Conservation (phyloP, 805 yeast species). For the Dipodascus albidus region DNA sequence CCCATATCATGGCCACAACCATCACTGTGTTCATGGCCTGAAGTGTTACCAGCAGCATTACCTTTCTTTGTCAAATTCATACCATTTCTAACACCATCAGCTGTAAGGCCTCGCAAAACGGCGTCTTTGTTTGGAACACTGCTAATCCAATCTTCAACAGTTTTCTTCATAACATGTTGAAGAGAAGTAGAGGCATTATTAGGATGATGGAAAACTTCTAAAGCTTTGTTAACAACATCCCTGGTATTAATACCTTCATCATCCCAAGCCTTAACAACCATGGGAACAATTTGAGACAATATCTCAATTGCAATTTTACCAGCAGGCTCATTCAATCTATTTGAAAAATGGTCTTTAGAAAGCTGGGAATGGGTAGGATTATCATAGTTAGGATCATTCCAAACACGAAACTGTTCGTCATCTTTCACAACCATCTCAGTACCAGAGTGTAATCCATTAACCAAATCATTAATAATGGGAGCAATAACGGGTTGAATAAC, state of each 20-base stretch:
- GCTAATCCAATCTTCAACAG: conserved; percentile 11
- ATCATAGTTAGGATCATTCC: conserved; percentile 14
- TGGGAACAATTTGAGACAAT: conserved; percentile 11
- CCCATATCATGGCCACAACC: conserved; percentile 1
- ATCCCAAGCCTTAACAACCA: conserved; percentile 14
- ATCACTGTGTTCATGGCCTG: neutral
- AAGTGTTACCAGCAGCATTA: conserved; percentile 8
- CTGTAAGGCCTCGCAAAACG: conserved; percentile 8
- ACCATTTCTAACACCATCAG: conserved; percentile 13
- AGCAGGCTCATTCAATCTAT: conserved; percentile 16
- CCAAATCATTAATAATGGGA: conserved; percentile 13
- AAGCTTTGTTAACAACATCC: conserved; percentile 7
- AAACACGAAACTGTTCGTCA: conserved; percentile 17
- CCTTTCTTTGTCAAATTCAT: conserved; percentile 4
- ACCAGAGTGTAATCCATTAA: conserved; percentile 11
- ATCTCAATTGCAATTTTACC: conserved; percentile 14
- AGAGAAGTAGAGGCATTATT: conserved; percentile 9
- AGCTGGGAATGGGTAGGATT: conserved; percentile 17
- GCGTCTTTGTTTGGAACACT: conserved; percentile 4
- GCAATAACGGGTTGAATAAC: conserved; percentile 14
- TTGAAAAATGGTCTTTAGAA: conserved; percentile 17
- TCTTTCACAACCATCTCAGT: conserved; percentile 11
- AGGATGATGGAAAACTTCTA: conserved; percentile 17
- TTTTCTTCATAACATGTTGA: conserved; percentile 11
- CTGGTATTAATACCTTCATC: conserved; percentile 10